phyloP scores from a whole-genome alignment of 306 rosid species.

The Pterocarpus macrocarpus region DNA sequence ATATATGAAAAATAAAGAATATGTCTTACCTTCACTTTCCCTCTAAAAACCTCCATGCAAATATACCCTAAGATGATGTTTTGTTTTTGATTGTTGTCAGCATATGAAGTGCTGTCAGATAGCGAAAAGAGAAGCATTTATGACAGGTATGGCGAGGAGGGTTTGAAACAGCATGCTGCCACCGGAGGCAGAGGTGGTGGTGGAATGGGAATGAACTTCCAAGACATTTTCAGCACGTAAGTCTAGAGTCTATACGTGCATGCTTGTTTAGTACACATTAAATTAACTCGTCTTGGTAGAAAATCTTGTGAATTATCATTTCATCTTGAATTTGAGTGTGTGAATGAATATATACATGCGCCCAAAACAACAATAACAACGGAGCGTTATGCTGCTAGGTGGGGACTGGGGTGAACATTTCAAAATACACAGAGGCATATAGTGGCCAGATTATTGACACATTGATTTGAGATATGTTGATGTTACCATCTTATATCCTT shows the following conservation, averaged over 20 bases:
- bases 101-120: constrained; percentile 78
- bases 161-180: constrained; percentile 83
- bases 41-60: background rate
- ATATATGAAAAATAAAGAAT: too few species aligned
- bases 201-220: constrained; percentile 84
- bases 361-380: background rate
- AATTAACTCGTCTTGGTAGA: background rate
- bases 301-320: background rate
- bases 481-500: too few species aligned
- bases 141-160: constrained; percentile 80
- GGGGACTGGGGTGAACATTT: background rate
- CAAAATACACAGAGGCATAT: background rate
- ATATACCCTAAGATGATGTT: background rate
- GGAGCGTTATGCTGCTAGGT: background rate
- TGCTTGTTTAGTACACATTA: background rate
- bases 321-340: background rate
- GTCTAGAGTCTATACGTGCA: constrained; percentile 1
- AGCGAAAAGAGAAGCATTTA: constrained; percentile 75
- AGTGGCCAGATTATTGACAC: background rate
- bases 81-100: constrained; percentile 49
- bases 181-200: constrained; percentile 74
- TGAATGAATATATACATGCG: background rate
- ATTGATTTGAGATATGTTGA: too few species aligned
- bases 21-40: too few species aligned
- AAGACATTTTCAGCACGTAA: constrained; percentile 76